These are phyloP conservation scores for Cytidiella melzeri DNA, from an alignment of 768 basidiomycete species.

Conservation along the genomic window DNA sequence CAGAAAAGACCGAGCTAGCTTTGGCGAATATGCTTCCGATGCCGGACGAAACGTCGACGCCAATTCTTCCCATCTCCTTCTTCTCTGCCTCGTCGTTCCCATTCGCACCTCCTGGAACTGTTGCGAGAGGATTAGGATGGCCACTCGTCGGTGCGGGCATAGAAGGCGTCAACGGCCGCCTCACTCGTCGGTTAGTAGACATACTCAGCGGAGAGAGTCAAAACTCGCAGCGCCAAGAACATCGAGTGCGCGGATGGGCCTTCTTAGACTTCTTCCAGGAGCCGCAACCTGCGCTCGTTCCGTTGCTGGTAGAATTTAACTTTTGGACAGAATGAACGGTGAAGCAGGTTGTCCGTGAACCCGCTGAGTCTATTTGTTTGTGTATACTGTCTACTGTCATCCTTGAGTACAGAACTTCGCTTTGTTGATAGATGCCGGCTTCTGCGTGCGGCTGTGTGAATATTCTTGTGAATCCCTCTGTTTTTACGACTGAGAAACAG, in stretches of 20 bases:
- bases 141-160: slow-evolving; percentile 69
- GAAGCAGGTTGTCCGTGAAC: slow-evolving; percentile 11
- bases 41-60: slow-evolving; percentile 26
- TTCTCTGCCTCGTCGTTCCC: slow-evolving; percentile 80
- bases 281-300: slow-evolving; percentile 47
- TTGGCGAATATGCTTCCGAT: slow-evolving; percentile 46
- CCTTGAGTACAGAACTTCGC: no score
- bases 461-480: no score
- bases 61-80: slow-evolving; percentile 67
- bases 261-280: slow-evolving; percentile 69
- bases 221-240: slow-evolving; percentile 4
- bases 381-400: background rate
- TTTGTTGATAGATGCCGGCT: no score
- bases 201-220: slow-evolving; percentile 28
- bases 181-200: slow-evolving; percentile 66
- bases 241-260: slow-evolving; percentile 46
- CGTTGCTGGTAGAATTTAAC: slow-evolving; percentile 74
- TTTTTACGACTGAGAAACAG: no score
- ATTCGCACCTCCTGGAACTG: slow-evolving; percentile 65
- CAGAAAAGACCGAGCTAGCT: slow-evolving; percentile 68
- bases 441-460: no score
- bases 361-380: background rate
- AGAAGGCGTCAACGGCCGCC: slow-evolving; percentile 80
- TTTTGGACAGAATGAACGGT: slow-evolving; percentile 39
- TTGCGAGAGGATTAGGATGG: slow-evolving; percentile 85